Evolutionary conservation across 176 grass and related monocot species (phyloP).

Genomic region (Aegilops sharonensis): DNA sequence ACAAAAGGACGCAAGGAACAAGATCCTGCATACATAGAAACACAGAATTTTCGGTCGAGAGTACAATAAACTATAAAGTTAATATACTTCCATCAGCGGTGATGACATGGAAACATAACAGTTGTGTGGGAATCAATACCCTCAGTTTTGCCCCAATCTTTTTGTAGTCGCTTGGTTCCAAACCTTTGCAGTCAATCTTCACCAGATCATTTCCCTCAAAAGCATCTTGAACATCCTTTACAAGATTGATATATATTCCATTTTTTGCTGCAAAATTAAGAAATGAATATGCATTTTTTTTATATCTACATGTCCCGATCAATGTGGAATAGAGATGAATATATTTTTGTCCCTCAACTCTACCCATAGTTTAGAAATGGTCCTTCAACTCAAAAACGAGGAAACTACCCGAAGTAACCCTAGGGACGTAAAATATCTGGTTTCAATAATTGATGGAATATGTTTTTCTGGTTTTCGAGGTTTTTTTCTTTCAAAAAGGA

Average conservation of each 20-base stretch:
- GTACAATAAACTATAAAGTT: neutral
- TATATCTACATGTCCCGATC: neutral
- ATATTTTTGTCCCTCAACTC: neutral
- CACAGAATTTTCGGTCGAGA: constrained; percentile 23
- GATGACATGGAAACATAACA: constrained; percentile 28
- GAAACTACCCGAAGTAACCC: neutral
- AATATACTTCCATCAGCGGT: constrained; percentile 15
- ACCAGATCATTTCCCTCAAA: constrained; percentile 83
- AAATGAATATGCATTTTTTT: neutral
- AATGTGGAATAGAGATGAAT: neutral
- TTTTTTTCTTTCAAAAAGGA: too few species aligned
- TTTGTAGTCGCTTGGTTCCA: constrained; percentile 98
- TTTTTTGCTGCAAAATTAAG: constrained; percentile 70
- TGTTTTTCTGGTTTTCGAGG: too few species aligned
- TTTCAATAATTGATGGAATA: too few species aligned
- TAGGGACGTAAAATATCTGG: too few species aligned
- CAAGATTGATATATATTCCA: constrained; percentile 92
- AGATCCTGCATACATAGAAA: constrained; percentile 68
- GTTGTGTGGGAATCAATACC: constrained; percentile 31
- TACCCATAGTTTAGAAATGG: neutral
- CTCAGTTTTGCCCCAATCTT: constrained; percentile 95
- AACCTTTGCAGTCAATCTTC: constrained; percentile 80
- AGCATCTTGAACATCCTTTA: constrained; percentile 81
- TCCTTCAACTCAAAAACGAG: neutral
- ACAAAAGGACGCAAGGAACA: constrained; percentile 90